These are phyloP conservation scores for Rhizopus arrhizus DNA, from an alignment of 371 early-diverging fungal species.

Conservation along the genomic window DNA sequence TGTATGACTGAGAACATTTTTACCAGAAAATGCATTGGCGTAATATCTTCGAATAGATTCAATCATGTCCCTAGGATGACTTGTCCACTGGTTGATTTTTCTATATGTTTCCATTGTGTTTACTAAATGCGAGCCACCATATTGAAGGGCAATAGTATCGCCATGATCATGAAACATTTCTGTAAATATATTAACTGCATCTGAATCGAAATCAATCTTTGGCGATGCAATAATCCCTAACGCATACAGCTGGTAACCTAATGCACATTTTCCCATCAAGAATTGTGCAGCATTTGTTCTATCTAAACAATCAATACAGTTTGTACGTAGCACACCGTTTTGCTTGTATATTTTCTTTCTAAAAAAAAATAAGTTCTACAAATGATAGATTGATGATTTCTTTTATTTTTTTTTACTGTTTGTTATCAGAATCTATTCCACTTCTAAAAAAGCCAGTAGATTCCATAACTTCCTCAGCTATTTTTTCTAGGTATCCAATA, in stretches of 20 bases:
- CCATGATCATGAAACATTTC: slow-evolving; percentile 99
- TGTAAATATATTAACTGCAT: slow-evolving; percentile 89
- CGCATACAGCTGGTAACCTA: slow-evolving; percentile 91
- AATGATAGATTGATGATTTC: not conserved
- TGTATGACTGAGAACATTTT: slow-evolving; percentile 9
- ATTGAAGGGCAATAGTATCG: slow-evolving; percentile 98
- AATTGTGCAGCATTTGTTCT: slow-evolving; percentile 99
- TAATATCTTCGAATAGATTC: slow-evolving; percentile 91
- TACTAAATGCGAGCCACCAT: slow-evolving; percentile 98
- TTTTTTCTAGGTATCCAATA: slow-evolving; percentile 83
- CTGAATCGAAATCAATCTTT: slow-evolving; percentile 86
- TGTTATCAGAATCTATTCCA: slow-evolving; percentile 69
- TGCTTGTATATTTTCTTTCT: slow-evolving; percentile 51
- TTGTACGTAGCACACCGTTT: slow-evolving; percentile 93
- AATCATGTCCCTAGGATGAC: slow-evolving; percentile 94
- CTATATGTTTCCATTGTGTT: slow-evolving; percentile 97
- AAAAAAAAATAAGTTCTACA: slow-evolving; percentile 2
- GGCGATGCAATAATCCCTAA: slow-evolving; percentile 83
- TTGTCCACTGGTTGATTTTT: slow-evolving; percentile 91
- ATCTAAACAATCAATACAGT: slow-evolving; percentile 99
- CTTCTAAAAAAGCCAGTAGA: slow-evolving; percentile 93
- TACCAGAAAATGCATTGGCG: slow-evolving; percentile 90
- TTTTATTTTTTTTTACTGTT: slow-evolving; percentile 26
- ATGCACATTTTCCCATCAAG: slow-evolving; percentile 92
- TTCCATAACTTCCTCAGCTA: slow-evolving; percentile 83